These are phyloP conservation scores for Athelia psychrophila DNA, from an alignment of 1,284 basidiomycete genomes.

Conservation along the genomic window DNA sequence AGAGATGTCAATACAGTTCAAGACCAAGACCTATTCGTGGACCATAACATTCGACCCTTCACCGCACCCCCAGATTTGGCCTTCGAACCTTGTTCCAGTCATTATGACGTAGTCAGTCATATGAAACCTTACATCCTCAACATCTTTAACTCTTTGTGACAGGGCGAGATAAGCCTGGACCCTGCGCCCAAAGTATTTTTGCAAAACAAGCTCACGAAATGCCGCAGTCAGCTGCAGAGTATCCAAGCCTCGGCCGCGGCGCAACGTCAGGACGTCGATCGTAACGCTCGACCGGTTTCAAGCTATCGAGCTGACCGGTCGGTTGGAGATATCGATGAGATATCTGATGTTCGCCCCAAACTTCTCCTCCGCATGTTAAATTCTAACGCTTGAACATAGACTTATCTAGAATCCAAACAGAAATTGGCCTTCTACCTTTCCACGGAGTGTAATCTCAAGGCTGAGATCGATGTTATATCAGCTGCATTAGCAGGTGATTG, in stretches of 20 bases:
- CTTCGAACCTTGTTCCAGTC: constrained; percentile 72
- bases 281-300: constrained; percentile 45
- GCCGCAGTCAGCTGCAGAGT: constrained; percentile 58
- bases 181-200: constrained; percentile 69
- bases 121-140: constrained; percentile 1
- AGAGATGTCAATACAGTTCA: constrained; percentile 46
- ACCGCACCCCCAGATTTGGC: constrained; percentile 58
- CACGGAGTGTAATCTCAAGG: constrained; percentile 49
- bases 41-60: constrained; percentile 68
- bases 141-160: constrained; percentile 3
- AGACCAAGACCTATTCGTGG: constrained; percentile 71
- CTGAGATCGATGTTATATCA: constrained; percentile 61
- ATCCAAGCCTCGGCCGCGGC: constrained; percentile 49
- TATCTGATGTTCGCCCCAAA: constrained; percentile 52
- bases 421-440: constrained; percentile 54
- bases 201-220: constrained; percentile 71
- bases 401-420: constrained; percentile 62
- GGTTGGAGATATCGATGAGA: constrained; percentile 61
- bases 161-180: constrained; percentile 66
- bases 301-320: constrained; percentile 51
- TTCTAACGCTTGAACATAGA: constrained; percentile 34
- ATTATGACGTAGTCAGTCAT: constrained; percentile 68
- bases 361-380: constrained; percentile 2
- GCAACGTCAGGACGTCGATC: constrained; percentile 66
- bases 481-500: constrained; percentile 64